Conservation (phyloP, 441 rosid species). For the Adansonia grandidieri region DNA sequence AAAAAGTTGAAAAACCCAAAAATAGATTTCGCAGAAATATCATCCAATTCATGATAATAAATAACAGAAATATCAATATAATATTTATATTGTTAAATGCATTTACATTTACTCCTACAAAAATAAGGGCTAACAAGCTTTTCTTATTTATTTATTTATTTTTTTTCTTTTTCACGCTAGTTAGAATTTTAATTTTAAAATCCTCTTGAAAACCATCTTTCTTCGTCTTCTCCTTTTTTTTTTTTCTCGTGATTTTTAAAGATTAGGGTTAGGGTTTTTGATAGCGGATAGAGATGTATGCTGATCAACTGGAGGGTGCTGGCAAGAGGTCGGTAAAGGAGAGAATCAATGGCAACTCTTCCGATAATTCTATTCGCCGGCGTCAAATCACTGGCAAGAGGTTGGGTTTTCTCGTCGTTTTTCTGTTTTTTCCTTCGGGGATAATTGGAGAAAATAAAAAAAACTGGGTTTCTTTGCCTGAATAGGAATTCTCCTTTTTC, state of each 20-base stretch:
- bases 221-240: no score
- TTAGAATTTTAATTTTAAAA: neutral
- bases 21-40: neutral
- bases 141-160: no score
- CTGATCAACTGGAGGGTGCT: conserved; percentile 79
- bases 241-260: neutral
- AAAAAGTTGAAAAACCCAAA: neutral
- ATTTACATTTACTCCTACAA: no score
- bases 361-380: conserved; percentile 49
- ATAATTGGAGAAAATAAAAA: neutral
- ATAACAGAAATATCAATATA: no score
- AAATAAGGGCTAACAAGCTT: no score
- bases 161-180: neutral
- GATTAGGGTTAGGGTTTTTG: conserved; percentile 34
- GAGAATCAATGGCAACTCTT: conserved; percentile 70
- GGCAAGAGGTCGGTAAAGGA: conserved; percentile 62
- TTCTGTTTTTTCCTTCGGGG: neutral
- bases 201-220: neutral
- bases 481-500: neutral
- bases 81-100: no score
- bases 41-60: neutral
- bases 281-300: conserved; percentile 60
- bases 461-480: neutral
- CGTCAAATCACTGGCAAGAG: conserved; percentile 83
- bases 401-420: conserved; percentile 36